Evolutionary conservation across 768 basidiomycete species (phyloP).

Genomic region (Nidula microcarpa): DNA sequence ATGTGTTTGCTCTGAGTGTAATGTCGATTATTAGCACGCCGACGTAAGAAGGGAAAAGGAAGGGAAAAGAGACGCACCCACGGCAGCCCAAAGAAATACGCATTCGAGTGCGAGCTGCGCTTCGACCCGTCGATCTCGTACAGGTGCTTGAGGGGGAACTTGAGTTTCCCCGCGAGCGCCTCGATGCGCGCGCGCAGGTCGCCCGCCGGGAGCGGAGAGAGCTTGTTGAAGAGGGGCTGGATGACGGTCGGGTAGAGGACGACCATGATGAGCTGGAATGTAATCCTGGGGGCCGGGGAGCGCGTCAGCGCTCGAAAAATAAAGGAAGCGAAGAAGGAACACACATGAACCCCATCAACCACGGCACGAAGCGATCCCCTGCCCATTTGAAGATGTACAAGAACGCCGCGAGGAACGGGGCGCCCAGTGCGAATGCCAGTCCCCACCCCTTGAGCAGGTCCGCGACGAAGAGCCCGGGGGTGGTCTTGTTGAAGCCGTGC

Average conservation of each 20-base stretch:
- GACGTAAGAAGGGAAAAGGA: background rate
- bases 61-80: constrained; percentile 62
- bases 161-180: constrained; percentile 69
- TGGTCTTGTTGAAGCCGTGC: constrained; percentile 97
- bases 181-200: constrained; percentile 80
- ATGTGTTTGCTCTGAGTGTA: constrained; percentile 78
- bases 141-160: constrained; percentile 91
- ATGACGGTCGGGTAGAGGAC: constrained; percentile 83
- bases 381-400: constrained; percentile 91
- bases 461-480: constrained; percentile 65
- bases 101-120: constrained; percentile 92
- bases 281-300: constrained; percentile 43
- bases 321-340: constrained; percentile 18
- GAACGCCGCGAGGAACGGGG: constrained; percentile 85
- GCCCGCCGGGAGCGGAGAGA: constrained; percentile 78
- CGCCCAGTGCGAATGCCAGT: constrained; percentile 67
- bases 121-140: constrained; percentile 98
- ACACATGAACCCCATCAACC: constrained; percentile 90
- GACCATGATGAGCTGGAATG: constrained; percentile 83
- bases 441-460: constrained; percentile 83
- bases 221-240: constrained; percentile 96
- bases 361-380: constrained; percentile 88
- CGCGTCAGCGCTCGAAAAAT: background rate
- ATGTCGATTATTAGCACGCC: background rate
- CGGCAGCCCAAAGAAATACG: constrained; percentile 98